These are phyloP conservation scores for Knoxdaviesia capensis DNA, from an alignment of 2,329 filamentous ascomycete genomes.

Conservation along the genomic window DNA sequence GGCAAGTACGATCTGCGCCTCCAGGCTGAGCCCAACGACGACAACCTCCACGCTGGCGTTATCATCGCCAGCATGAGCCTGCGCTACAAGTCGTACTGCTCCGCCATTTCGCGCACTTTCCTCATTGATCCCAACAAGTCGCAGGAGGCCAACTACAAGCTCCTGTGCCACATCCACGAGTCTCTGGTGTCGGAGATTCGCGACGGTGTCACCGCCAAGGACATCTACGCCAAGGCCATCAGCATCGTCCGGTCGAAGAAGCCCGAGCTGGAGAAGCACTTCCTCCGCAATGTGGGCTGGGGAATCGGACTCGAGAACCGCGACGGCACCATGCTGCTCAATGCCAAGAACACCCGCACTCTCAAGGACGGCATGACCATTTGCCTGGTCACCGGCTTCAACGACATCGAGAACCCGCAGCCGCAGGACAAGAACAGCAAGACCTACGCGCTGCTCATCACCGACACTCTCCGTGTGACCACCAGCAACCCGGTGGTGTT, in stretches of 20 bases:
- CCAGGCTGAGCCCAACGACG: constrained; percentile 57
- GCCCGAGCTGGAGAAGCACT: constrained; percentile 87
- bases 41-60: constrained; percentile 70
- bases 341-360: constrained; percentile 62
- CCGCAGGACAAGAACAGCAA: constrained; percentile 81
- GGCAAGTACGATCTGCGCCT: constrained; percentile 87
- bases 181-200: constrained; percentile 78
- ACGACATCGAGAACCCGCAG: constrained; percentile 69
- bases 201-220: constrained; percentile 70
- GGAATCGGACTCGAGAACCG: constrained; percentile 85
- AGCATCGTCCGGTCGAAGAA: constrained; percentile 70
- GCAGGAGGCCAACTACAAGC: constrained; percentile 85
- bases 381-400: constrained; percentile 73
- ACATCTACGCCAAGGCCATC: constrained; percentile 79
- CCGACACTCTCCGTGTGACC: constrained; percentile 82
- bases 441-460: constrained; percentile 73
- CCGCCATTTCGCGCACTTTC: constrained; percentile 80
- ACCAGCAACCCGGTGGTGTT: constrained; percentile 66
- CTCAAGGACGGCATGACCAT: constrained; percentile 97
- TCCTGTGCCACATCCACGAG: constrained; percentile 68
- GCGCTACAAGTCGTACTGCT: constrained; percentile 90
- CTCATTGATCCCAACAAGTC: constrained; percentile 92
- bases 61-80: constrained; percentile 86
- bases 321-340: constrained; percentile 66
- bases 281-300: constrained; percentile 78